These are phyloP conservation scores for Candida hungchunana DNA, from an alignment of 805 yeast genomes.

Conservation along the genomic window DNA sequence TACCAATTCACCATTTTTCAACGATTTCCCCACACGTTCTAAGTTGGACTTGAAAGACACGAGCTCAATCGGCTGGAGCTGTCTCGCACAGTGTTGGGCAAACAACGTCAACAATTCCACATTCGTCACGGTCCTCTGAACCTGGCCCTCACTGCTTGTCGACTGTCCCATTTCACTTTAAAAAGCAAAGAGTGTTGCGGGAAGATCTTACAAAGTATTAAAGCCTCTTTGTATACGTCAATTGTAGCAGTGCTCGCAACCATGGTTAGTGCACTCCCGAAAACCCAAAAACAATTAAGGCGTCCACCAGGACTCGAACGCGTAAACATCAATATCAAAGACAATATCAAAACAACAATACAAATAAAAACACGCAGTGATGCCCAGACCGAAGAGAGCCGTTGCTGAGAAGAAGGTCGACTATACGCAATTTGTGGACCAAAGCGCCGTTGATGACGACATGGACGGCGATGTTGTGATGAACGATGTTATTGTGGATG, in stretches of 20 bases:
- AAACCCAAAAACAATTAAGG: constrained; percentile 3
- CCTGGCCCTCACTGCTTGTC: constrained; percentile 12
- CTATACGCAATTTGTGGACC: constrained; percentile 9
- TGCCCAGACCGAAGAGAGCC: constrained; percentile 6
- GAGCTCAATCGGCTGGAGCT: constrained; percentile 32
- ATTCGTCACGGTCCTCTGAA: constrained; percentile 10
- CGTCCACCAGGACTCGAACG: constrained; percentile 6
- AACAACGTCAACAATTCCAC: constrained; percentile 27
- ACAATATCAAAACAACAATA: constrained; percentile 1
- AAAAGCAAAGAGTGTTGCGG: no score
- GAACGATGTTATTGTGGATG: constrained; percentile 37
- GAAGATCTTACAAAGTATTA: no score
- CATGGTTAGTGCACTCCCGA: not conserved
- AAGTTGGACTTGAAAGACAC: constrained; percentile 26
- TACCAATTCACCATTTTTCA: not conserved
- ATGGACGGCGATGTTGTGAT: constrained; percentile 10
- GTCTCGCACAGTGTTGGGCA: constrained; percentile 30
- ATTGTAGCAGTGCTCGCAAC: not conserved
- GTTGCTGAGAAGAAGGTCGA: constrained; percentile 7
- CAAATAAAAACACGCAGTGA: not conserved
- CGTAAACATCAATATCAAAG: not conserved
- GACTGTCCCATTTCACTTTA: constrained; percentile 24
- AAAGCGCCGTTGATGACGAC: constrained; percentile 3
- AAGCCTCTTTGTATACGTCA: not conserved
- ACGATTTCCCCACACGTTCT: constrained; percentile 13